Conservation (phyloP, 2,329 filamentous ascomycete species). For the Paraphoma sp. region DNA sequence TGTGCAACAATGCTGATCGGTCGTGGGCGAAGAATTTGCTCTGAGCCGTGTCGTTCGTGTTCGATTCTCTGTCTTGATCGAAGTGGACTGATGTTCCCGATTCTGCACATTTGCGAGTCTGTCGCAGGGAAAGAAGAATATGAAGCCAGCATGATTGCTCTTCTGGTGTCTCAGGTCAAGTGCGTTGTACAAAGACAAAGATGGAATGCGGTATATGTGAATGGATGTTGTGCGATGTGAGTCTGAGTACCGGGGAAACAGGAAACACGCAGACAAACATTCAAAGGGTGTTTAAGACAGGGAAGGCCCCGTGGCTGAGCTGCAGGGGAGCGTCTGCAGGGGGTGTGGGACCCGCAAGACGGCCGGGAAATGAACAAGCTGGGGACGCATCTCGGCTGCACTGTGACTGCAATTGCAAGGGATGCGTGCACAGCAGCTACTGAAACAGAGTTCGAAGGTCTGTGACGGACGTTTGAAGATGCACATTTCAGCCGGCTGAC, state of each 20-base stretch:
- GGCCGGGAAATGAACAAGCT: constrained; percentile 19
- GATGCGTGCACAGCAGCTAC: background rate
- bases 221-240: constrained; percentile 11
- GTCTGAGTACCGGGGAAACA: constrained; percentile 10
- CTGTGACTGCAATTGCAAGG: constrained; percentile 1
- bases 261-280: constrained; percentile 10
- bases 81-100: constrained; percentile 24
- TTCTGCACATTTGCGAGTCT: constrained; percentile 24
- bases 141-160: constrained; percentile 23
- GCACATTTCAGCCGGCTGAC: background rate
- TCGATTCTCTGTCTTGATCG: constrained; percentile 20
- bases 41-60: constrained; percentile 32
- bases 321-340: constrained; percentile 31
- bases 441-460: constrained; percentile 1
- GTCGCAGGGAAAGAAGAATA: constrained; percentile 21
- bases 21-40: constrained; percentile 26
- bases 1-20: constrained; percentile 23
- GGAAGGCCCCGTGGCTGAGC: constrained; percentile 17
- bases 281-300: constrained; percentile 18
- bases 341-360: constrained; percentile 15
- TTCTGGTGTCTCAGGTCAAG: constrained; percentile 7
- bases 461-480: background rate
- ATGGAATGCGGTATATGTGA: constrained; percentile 15
- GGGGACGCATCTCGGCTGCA: background rate
- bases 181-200: constrained; percentile 15